Conservation (phyloP, 495 filamentous ascomycete species). For the Patellaria atrata region DNA sequence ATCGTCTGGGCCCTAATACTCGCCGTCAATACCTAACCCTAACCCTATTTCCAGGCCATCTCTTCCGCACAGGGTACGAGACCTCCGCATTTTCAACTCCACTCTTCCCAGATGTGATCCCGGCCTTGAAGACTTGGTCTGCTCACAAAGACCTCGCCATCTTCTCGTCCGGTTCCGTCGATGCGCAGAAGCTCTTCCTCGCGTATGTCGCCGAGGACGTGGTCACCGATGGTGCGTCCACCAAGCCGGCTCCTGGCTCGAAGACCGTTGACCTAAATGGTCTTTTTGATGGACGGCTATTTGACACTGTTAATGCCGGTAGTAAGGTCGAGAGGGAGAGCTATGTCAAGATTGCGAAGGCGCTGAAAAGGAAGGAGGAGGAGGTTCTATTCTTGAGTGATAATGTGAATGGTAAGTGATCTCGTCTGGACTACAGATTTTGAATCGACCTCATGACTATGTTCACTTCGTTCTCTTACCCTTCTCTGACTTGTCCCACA, state of each 20-base stretch:
- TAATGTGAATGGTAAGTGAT: conserved; percentile 37
- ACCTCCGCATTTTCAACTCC: conserved; percentile 46
- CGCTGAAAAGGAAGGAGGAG: conserved; percentile 24
- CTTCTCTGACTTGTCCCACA: not conserved
- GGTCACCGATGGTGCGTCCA: conserved; percentile 8
- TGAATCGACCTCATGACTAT: too few relatives aligned
- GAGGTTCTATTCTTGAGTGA: conserved; percentile 58
- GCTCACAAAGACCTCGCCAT: conserved; percentile 39
- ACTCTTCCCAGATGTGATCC: conserved; percentile 52
- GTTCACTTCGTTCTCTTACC: not conserved
- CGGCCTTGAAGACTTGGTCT: conserved; percentile 39
- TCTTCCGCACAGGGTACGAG: conserved; percentile 52
- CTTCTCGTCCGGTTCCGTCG: conserved; percentile 57
- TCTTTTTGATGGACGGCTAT: conserved; percentile 40
- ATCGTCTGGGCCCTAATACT: conserved; percentile 6
- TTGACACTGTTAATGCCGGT: conserved; percentile 63
- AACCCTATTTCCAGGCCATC: conserved; percentile 35
- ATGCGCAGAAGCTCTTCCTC: conserved; percentile 60
- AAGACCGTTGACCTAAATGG: conserved; percentile 35
- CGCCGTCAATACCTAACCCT: conserved; percentile 5
- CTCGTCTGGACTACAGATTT: too few relatives aligned
- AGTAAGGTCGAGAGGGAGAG: conserved; percentile 45
- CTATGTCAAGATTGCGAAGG: conserved; percentile 42
- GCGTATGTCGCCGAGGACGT: conserved; percentile 41
- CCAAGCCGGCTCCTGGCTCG: conserved; percentile 37